Evolutionary conservation across 202 grass and related monocot genomes (phyloP).

Genomic region (Elaeis oleifera): DNA sequence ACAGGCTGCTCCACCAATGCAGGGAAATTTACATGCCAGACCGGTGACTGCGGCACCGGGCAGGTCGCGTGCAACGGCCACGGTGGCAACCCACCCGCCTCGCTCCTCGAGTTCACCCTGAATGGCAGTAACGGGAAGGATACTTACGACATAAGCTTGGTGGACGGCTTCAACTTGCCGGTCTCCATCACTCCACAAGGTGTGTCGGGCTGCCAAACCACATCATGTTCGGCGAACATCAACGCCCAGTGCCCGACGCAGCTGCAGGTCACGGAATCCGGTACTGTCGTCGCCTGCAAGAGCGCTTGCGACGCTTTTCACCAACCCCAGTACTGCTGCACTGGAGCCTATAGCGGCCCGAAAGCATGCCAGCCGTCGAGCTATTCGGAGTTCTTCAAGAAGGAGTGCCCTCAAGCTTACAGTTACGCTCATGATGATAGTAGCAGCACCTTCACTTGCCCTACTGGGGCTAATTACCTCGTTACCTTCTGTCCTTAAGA

Average conservation of each 20-base stretch:
- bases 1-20: constrained; percentile 2
- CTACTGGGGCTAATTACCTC: constrained; percentile 34
- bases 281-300: constrained; percentile 55
- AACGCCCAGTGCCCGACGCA: constrained; percentile 52
- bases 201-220: background rate
- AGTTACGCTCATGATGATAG: constrained; percentile 82
- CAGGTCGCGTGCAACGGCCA: constrained; percentile 34
- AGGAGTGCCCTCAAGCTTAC: constrained; percentile 57
- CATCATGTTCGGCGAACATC: constrained; percentile 42
- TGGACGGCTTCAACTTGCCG: constrained; percentile 74
- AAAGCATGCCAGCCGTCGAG: constrained; percentile 44
- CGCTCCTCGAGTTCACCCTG: constrained; percentile 58
- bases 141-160: constrained; percentile 70
- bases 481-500: constrained; percentile 57
- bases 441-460: constrained; percentile 72
- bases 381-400: constrained; percentile 73
- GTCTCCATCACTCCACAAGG: constrained; percentile 7
- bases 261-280: constrained; percentile 28
- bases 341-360: constrained; percentile 44
- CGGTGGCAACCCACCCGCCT: constrained; percentile 39
- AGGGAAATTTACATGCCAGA: constrained; percentile 18
- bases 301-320: constrained; percentile 69
- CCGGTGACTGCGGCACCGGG: constrained; percentile 10
- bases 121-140: constrained; percentile 27
- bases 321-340: constrained; percentile 59